A percentile compares a stretch with the other conserved stretches of the same genome.
phyloP scores from a whole-genome alignment of 2,329 filamentous ascomycete genomes.

The Botryotinia convoluta region DNA sequence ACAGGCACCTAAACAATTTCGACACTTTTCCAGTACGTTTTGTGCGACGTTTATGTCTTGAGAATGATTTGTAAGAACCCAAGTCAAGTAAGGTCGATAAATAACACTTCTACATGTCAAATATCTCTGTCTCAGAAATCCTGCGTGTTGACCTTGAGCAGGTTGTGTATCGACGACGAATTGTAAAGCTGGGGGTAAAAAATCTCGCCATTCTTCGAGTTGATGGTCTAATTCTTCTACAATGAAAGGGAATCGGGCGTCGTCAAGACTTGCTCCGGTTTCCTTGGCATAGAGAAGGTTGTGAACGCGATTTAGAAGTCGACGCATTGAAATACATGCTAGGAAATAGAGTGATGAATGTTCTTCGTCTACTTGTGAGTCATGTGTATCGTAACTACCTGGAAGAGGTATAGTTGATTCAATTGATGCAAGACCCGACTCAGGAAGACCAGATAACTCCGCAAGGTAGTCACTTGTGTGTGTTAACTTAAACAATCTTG shows the following conservation, averaged over 20 bases:
- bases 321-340: constrained; percentile 52
- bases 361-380: constrained; percentile 37
- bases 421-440: constrained; percentile 50
- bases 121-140: constrained; percentile 51
- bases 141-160: constrained; percentile 44
- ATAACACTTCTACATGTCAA: constrained; percentile 53
- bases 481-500: neutral
- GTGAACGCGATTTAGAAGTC: constrained; percentile 48
- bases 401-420: constrained; percentile 51
- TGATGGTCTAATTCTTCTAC: constrained; percentile 50
- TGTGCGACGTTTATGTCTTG: constrained; percentile 19
- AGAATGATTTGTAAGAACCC: constrained; percentile 38
- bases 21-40: constrained; percentile 43
- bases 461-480: constrained; percentile 49
- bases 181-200: constrained; percentile 44
- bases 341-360: constrained; percentile 52
- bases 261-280: constrained; percentile 46
- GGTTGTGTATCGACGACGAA: constrained; percentile 41
- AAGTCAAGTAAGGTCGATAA: constrained; percentile 51
- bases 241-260: constrained; percentile 47
- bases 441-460: constrained; percentile 50
- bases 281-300: constrained; percentile 49
- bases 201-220: constrained; percentile 49
- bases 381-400: constrained; percentile 47
- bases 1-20: constrained; percentile 48